Evolutionary conservation across 495 filamentous ascomycete species (phyloP).

Genomic region (Talaromyces adpressus): DNA sequence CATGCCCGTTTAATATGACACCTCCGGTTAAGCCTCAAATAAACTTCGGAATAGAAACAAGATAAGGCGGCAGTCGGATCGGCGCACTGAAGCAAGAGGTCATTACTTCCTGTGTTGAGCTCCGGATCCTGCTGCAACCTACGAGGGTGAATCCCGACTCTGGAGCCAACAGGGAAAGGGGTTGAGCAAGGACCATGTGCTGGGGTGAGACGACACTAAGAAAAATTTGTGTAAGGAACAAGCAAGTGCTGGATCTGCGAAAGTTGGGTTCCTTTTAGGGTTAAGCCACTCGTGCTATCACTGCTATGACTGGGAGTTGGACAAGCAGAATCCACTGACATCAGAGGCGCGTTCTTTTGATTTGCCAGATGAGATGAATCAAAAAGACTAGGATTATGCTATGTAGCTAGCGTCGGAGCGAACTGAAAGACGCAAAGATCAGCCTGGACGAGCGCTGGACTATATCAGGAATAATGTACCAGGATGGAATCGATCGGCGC

Average conservation of each 20-base stretch:
- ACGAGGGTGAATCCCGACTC: background rate
- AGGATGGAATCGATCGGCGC: background rate
- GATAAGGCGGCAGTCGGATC: background rate
- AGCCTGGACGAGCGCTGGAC: too few relatives aligned
- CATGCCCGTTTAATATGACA: background rate
- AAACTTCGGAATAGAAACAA: background rate
- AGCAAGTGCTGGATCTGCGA: background rate
- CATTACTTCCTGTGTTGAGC: background rate
- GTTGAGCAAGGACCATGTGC: background rate
- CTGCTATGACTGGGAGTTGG: background rate
- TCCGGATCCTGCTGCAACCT: background rate
- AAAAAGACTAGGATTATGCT: background rate
- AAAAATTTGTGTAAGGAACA: background rate
- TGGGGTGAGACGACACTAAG: background rate
- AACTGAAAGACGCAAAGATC: constrained; percentile 5
- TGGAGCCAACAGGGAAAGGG: background rate
- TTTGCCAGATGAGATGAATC: background rate
- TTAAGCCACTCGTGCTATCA: background rate
- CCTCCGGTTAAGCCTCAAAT: background rate
- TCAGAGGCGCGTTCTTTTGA: background rate
- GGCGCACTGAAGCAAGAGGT: background rate
- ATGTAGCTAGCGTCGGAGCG: constrained; percentile 4
- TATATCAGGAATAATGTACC: background rate
- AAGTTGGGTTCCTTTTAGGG: background rate
- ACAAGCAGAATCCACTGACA: background rate